These are phyloP conservation scores for Dipteronia dyeriana DNA, from an alignment of 345 rosid genomes.

Conservation along the genomic window DNA sequence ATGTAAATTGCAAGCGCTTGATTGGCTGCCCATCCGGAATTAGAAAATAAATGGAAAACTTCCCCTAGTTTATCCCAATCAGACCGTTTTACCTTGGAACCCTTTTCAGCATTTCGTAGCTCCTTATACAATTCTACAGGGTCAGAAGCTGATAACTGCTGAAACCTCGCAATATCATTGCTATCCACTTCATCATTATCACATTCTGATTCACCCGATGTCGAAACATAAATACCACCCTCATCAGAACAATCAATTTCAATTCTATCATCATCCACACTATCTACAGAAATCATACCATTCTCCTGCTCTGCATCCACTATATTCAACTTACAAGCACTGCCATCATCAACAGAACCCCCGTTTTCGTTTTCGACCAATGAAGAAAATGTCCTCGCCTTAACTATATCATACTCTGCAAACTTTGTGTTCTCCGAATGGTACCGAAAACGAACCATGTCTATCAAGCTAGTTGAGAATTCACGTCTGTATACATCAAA, in stretches of 20 bases:
- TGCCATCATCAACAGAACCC: conserved; percentile 22
- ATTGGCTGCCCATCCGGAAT: conserved; percentile 81
- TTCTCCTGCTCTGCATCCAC: conserved; percentile 5
- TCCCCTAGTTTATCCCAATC: conserved; percentile 50
- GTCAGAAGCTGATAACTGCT: conserved; percentile 35
- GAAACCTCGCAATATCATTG: conserved; percentile 11
- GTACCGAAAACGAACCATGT: conserved; percentile 14
- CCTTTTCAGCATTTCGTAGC: conserved; percentile 43
- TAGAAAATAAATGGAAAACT: conserved; percentile 51
- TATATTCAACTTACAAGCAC: neutral
- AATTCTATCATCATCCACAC: conserved; percentile 13
- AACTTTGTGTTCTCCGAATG: conserved; percentile 21
- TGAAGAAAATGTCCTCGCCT: conserved; percentile 41
- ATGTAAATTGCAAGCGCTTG: conserved; percentile 89
- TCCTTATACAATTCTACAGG: conserved; percentile 62
- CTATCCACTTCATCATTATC: conserved; percentile 18
- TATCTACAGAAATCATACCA: conserved; percentile 24
- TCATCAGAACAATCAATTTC: conserved; percentile 19
- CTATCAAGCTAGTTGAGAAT: conserved; percentile 26
- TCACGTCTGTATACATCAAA: conserved; percentile 34
- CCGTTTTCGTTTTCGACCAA: conserved; percentile 26
- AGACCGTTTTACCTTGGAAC: conserved; percentile 34
- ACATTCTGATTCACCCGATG: conserved; percentile 18
- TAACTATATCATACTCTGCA: conserved; percentile 18
- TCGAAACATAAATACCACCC: conserved; percentile 12